Percentiles rank a stretch among this genome's conserved stretches.
Evolutionary conservation across 208 protist genomes (phyloP).

Genomic region (Crithidia fasciculata): DNA sequence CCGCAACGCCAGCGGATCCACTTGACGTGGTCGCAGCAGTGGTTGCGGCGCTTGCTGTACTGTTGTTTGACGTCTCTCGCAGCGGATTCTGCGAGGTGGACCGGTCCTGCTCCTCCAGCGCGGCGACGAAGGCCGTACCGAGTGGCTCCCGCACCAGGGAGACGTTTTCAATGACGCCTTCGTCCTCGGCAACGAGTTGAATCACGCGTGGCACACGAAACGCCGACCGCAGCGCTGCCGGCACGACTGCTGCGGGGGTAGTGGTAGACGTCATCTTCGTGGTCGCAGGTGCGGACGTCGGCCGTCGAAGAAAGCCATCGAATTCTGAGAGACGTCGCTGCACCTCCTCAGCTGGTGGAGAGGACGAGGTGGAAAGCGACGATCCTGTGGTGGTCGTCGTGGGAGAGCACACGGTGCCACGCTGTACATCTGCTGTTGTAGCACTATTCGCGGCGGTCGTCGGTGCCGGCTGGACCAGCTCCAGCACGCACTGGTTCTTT

Average conservation of each 20-base stretch:
- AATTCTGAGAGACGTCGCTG: conserved; percentile 10
- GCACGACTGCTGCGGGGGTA: conserved; percentile 1
- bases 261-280: neutral
- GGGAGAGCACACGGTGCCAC: too few relatives aligned
- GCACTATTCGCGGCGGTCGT: neutral
- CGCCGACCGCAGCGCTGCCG: conserved; percentile 24
- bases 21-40: neutral
- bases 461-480: conserved; percentile 39
- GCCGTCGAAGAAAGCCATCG: neutral
- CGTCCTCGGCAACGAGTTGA: conserved; percentile 64
- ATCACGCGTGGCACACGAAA: conserved; percentile 65
- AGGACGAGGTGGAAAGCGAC: neutral
- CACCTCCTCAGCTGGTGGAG: neutral
- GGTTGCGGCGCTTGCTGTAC: too few relatives aligned
- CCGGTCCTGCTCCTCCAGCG: conserved; percentile 6
- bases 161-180: conserved; percentile 70
- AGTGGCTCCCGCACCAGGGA: conserved; percentile 54
- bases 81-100: neutral
- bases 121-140: neutral
- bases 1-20: neutral
- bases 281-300: neutral
- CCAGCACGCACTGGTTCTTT: conserved; percentile 64
- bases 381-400: neutral
- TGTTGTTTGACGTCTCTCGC: neutral
- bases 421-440: neutral